Evolutionary conservation across 169 alveolate genomes (phyloP).

Genomic region (Cryptosporidium sp.): DNA sequence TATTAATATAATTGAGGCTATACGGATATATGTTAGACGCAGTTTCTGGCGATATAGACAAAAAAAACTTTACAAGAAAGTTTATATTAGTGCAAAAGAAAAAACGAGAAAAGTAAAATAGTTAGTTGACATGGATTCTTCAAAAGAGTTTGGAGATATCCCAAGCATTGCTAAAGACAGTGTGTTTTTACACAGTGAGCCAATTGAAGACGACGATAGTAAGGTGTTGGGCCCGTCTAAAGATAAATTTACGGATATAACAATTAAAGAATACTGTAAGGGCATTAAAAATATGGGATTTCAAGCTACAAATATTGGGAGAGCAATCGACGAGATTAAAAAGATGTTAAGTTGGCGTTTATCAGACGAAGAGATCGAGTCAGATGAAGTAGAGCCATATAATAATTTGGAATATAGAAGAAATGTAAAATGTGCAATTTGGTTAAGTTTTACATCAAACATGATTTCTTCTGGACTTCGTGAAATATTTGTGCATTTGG

Average conservation of each 20-base stretch:
- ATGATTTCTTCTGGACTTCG: slow-evolving; percentile 97
- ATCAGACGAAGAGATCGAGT: slow-evolving; percentile 84
- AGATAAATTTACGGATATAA: slow-evolving; percentile 8
- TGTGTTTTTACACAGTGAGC: slow-evolving; percentile 59
- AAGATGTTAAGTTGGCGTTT: slow-evolving; percentile 89
- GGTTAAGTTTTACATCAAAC: slow-evolving; percentile 96
- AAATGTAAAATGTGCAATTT: slow-evolving; percentile 92
- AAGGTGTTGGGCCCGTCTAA: not conserved
- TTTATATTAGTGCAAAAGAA: no score
- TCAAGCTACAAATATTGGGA: slow-evolving; percentile 86
- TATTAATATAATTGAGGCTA: not conserved
- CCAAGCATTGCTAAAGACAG: slow-evolving; percentile 16
- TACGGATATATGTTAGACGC: not conserved
- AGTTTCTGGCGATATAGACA: not conserved
- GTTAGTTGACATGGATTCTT: not conserved
- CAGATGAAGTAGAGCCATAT: slow-evolving; percentile 79
- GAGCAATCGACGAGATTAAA: slow-evolving; percentile 86
- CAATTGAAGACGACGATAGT: slow-evolving; percentile 19
- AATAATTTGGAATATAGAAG: slow-evolving; percentile 84
- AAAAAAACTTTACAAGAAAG: not conserved
- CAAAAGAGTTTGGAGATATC: not conserved
- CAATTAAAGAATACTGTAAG: slow-evolving; percentile 43
- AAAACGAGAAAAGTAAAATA: not conserved
- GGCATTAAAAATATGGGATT: slow-evolving; percentile 81
- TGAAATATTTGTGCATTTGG: slow-evolving; percentile 93